These are phyloP conservation scores for Cynanchum wilfordii DNA, from an alignment of 257 asterid species.

Conservation along the genomic window DNA sequence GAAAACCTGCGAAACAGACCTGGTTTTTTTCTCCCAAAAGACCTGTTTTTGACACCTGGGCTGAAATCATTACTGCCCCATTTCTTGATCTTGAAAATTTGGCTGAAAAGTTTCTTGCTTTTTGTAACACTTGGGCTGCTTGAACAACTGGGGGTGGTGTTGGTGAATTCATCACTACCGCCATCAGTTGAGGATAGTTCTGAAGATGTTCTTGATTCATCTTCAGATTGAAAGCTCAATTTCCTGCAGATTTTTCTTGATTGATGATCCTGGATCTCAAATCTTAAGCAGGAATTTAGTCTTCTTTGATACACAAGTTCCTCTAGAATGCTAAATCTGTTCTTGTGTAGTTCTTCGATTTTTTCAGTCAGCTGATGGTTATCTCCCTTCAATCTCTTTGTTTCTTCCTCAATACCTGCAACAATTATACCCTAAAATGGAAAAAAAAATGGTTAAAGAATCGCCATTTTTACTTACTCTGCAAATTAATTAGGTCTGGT, in stretches of 20 bases:
- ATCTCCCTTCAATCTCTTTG: neutral
- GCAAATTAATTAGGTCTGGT: neutral
- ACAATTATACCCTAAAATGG: slow-evolving; percentile 4
- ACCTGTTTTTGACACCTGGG: neutral
- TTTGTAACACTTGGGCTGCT: neutral
- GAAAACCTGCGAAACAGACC: slow-evolving; percentile 16
- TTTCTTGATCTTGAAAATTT: slow-evolving; percentile 10
- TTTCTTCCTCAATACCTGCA: slow-evolving; percentile 11
- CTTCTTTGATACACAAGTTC: slow-evolving; percentile 20
- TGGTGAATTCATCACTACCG: slow-evolving; percentile 8
- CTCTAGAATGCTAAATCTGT: slow-evolving; percentile 21
- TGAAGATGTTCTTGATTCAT: neutral
- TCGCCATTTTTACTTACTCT: neutral
- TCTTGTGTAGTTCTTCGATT: slow-evolving; percentile 14
- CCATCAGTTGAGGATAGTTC: slow-evolving; percentile 4
- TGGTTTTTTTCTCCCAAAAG: neutral
- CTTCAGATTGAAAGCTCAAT: slow-evolving; percentile 5
- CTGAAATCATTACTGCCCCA: slow-evolving; percentile 10
- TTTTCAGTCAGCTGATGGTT: slow-evolving; percentile 2
- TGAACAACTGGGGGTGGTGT: slow-evolving; percentile 2
- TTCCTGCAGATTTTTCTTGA: slow-evolving; percentile 1
- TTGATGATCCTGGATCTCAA: slow-evolving; percentile 11
- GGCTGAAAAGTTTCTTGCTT: neutral
- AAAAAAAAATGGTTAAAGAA: neutral
- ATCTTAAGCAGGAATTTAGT: slow-evolving; percentile 17